Evolutionary conservation across 1,139 yeast species (phyloP).

Genomic region (Magnusiomyces ingens): DNA sequence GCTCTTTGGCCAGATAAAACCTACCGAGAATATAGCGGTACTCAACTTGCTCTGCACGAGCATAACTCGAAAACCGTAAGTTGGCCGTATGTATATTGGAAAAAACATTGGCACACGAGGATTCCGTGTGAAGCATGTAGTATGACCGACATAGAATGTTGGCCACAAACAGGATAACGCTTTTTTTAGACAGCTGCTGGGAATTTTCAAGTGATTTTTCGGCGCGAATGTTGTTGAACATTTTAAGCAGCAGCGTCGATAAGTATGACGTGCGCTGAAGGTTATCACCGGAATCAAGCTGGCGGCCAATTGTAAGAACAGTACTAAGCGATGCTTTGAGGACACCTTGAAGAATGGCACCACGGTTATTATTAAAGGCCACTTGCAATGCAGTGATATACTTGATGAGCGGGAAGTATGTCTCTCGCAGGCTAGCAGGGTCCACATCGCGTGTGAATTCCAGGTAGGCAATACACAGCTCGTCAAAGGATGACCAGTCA

Average conservation of each 20-base stretch:
- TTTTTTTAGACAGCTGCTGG: constrained; percentile 36
- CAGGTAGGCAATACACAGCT: constrained; percentile 46
- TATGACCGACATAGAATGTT: constrained; percentile 55
- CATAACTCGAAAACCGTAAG: constrained; percentile 41
- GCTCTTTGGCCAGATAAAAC: constrained; percentile 55
- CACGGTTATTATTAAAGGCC: constrained; percentile 53
- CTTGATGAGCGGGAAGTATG: constrained; percentile 53
- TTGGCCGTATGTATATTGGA: constrained; percentile 62
- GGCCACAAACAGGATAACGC: constrained; percentile 51
- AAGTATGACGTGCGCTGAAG: constrained; percentile 43
- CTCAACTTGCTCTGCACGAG: constrained; percentile 50
- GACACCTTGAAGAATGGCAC: constrained; percentile 43
- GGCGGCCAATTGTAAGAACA: constrained; percentile 45
- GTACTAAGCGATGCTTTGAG: constrained; percentile 39
- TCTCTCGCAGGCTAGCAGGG: constrained; percentile 49
- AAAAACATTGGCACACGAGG: constrained; percentile 67
- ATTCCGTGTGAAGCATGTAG: constrained; percentile 55
- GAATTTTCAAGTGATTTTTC: constrained; percentile 41
- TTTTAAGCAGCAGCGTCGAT: constrained; percentile 51
- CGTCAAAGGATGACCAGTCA: constrained; percentile 50
- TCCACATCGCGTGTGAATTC: constrained; percentile 48
- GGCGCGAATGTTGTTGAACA: constrained; percentile 58
- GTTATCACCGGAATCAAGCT: constrained; percentile 40
- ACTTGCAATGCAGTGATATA: constrained; percentile 49
- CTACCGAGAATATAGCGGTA: constrained; percentile 64